Evolutionary conservation across 305 asterid genomes (phyloP).

Genomic region (Andrographis paniculata): DNA sequence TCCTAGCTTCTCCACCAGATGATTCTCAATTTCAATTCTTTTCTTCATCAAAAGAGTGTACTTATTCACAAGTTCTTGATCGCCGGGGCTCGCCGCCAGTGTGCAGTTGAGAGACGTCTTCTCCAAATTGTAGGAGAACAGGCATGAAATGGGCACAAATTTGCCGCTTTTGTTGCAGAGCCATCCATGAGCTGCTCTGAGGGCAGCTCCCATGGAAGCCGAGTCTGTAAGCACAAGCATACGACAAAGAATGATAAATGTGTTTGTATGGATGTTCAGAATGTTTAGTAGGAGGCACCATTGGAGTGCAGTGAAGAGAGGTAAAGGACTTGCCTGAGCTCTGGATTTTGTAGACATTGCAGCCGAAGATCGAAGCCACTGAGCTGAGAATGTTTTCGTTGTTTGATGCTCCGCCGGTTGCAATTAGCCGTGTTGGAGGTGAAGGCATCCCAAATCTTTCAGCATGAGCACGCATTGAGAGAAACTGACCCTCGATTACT

Average conservation of each 20-base stretch:
- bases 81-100: slow-evolving; percentile 48
- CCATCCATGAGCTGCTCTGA: slow-evolving; percentile 87
- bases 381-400: slow-evolving; percentile 39
- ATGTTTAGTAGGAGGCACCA: no score
- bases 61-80: slow-evolving; percentile 25
- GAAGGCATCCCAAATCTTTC: slow-evolving; percentile 71
- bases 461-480: slow-evolving; percentile 72
- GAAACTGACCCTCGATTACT: slow-evolving; percentile 64
- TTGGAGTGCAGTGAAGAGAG: no score
- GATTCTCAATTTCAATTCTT: slow-evolving; percentile 48
- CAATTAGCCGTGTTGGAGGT: slow-evolving; percentile 66
- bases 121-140: slow-evolving; percentile 51
- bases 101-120: slow-evolving; percentile 46
- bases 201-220: slow-evolving; percentile 77
- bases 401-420: slow-evolving; percentile 79
- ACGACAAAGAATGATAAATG: neutral
- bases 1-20: slow-evolving; percentile 41
- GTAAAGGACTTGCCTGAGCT: slow-evolving; percentile 44
- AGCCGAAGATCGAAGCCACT: slow-evolving; percentile 62
- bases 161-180: slow-evolving; percentile 40
- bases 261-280: no score
- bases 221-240: slow-evolving; percentile 37
- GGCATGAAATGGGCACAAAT: slow-evolving; percentile 40
- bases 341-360: slow-evolving; percentile 52
- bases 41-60: slow-evolving; percentile 54